phyloP scores from a whole-genome alignment of 75 land plant genomes.

The Larix kaempferi region DNA sequence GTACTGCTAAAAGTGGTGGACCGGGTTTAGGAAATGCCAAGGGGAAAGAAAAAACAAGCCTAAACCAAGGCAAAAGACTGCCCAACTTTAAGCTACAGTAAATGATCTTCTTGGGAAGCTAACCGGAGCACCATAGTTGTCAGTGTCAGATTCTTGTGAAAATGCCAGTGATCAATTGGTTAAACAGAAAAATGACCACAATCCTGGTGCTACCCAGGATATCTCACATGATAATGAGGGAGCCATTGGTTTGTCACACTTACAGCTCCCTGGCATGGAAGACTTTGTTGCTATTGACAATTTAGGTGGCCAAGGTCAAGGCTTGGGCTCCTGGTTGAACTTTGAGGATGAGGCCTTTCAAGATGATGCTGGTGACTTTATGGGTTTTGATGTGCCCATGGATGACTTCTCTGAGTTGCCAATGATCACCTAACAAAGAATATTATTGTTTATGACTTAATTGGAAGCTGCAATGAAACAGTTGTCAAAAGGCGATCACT shows the following conservation, averaged over 20 bases:
- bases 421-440: conserved; percentile 35
- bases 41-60: conserved; percentile 81
- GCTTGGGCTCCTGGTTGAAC: conserved; percentile 66
- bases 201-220: neutral
- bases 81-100: conserved; percentile 65
- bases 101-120: conserved; percentile 55
- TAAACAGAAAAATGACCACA: conserved; percentile 17
- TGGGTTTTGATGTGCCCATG: conserved; percentile 88
- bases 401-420: conserved; percentile 74
- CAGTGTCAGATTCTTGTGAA: conserved; percentile 22
- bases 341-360: conserved; percentile 61
- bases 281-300: conserved; percentile 47
- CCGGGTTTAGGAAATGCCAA: conserved; percentile 45
- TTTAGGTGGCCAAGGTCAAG: conserved; percentile 50
- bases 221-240: conserved; percentile 26
- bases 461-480: neutral
- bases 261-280: conserved; percentile 59
- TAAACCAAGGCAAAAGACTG: conserved; percentile 78
- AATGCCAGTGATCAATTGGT: conserved; percentile 10
- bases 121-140: conserved; percentile 29
- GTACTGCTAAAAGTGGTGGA: conserved; percentile 41
- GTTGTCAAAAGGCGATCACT: conserved; percentile 5
- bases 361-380: conserved; percentile 47
- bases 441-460: neutral
- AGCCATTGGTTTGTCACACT: conserved; percentile 37